Conservation (phyloP, 2,329 filamentous ascomycete genomes). For the Penicillium verrucosum region DNA sequence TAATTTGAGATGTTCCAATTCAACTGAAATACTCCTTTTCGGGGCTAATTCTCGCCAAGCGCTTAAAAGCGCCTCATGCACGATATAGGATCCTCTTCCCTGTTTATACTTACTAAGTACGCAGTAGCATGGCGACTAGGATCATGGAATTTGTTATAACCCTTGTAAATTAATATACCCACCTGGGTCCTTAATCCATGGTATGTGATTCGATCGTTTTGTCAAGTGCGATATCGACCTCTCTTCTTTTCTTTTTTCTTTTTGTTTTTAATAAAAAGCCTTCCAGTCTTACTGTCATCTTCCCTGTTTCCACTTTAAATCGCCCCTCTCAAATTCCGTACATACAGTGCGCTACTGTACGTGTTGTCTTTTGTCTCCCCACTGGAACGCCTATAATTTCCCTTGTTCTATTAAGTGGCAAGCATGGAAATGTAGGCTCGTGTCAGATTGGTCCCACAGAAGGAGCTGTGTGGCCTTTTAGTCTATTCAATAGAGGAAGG, state of each 20-base stretch:
- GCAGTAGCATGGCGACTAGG: not conserved
- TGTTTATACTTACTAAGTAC: not conserved
- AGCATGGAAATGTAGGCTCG: constrained; percentile 14
- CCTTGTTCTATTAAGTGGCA: constrained; percentile 4
- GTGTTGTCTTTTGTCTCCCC: constrained; percentile 1
- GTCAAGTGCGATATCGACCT: constrained; percentile 11
- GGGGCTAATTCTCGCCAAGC: constrained; percentile 3
- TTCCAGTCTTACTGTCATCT: not conserved
- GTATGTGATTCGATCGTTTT: constrained; percentile 11
- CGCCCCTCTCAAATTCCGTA: not conserved
- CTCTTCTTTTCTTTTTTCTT: not conserved
- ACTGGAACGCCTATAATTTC: not conserved
- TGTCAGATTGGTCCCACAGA: constrained; percentile 8
- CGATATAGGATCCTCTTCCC: constrained; percentile 12
- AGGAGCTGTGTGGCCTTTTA: not conserved
- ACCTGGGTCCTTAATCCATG: not conserved
- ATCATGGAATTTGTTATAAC: not conserved
- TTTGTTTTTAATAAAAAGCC: not conserved
- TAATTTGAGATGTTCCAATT: not conserved
- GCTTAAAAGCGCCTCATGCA: constrained; percentile 22
- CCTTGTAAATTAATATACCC: not conserved
- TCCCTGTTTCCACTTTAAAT: not conserved
- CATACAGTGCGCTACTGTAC: constrained; percentile 4
- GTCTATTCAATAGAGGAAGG: not conserved
- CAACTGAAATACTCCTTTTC: not conserved